Conservation (phyloP, 2,329 filamentous ascomycete species). For the Penicillium hesseltinei region DNA sequence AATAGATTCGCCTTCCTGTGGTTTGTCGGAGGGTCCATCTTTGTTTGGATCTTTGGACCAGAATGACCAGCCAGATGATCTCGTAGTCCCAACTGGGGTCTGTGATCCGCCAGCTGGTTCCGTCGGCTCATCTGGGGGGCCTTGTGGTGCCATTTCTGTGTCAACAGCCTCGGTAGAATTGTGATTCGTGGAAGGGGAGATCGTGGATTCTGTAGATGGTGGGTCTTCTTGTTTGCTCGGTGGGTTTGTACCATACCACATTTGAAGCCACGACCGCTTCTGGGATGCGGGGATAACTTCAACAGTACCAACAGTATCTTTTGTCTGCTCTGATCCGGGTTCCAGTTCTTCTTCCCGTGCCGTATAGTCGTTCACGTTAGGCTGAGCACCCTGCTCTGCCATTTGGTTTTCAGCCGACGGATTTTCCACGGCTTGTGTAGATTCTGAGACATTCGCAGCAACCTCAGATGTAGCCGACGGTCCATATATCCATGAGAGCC, state of each 20-base stretch:
- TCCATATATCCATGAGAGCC: conserved; percentile 42
- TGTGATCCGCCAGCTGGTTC: conserved; percentile 24
- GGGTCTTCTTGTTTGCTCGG: conserved; percentile 27
- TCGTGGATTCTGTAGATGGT: conserved; percentile 14
- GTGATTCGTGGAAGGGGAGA: conserved; percentile 9
- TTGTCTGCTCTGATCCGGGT: neutral
- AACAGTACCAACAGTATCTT: conserved; percentile 5
- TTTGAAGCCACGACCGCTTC: conserved; percentile 47
- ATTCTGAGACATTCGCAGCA: conserved; percentile 9
- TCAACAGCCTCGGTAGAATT: conserved; percentile 10
- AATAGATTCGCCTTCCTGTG: conserved; percentile 28
- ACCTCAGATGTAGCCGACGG: conserved; percentile 17
- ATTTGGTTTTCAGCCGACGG: conserved; percentile 9
- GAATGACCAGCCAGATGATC: conserved; percentile 42
- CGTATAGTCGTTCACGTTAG: conserved; percentile 7
- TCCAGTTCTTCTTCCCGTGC: conserved; percentile 17
- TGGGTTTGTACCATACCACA: conserved; percentile 39
- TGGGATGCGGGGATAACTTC: conserved; percentile 23
- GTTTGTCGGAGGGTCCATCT: conserved; percentile 21
- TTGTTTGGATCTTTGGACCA: conserved; percentile 40
- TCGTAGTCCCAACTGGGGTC: conserved; percentile 24
- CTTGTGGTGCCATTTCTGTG: conserved; percentile 20
- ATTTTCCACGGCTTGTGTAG: conserved; percentile 15
- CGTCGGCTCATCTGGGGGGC: conserved; percentile 19
- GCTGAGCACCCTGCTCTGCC: conserved; percentile 11